A percentile compares a stretch with the other conserved stretches of the same genome.
Evolutionary conservation across 2,329 filamentous ascomycete genomes (phyloP).

Genomic region (Chrysoporthe cubensis): DNA sequence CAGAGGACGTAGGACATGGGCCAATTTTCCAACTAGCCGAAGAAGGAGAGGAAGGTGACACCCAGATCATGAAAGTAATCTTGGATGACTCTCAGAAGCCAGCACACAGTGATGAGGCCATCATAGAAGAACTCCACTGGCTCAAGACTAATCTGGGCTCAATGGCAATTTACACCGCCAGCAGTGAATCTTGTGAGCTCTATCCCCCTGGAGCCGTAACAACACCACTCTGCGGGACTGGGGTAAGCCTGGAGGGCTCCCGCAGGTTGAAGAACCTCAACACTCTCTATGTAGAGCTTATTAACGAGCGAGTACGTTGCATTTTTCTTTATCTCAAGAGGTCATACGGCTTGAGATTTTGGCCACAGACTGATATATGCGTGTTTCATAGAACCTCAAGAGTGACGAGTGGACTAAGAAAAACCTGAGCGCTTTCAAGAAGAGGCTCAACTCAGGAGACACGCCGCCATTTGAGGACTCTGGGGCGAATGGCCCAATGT

Average conservation of each 20-base stretch:
- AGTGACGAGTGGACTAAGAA: background rate
- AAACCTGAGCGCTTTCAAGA: background rate
- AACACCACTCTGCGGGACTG: constrained; percentile 9
- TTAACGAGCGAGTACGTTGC: background rate
- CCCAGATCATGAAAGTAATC: constrained; percentile 1
- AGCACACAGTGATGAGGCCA: constrained; percentile 13
- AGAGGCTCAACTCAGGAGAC: background rate
- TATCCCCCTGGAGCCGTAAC: constrained; percentile 10
- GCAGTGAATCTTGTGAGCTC: background rate
- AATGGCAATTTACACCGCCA: background rate
- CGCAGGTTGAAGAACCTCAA: background rate
- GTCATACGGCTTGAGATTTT: background rate
- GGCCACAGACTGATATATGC: background rate
- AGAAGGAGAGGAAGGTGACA: constrained; percentile 1
- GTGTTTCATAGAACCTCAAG: background rate
- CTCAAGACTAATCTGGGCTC: constrained; percentile 6
- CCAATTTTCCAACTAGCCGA: background rate
- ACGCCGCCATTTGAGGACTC: background rate
- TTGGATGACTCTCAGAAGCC: constrained; percentile 10
- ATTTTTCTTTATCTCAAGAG: background rate
- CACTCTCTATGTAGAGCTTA: background rate
- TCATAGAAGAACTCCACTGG: constrained; percentile 5
- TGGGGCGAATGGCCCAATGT: background rate
- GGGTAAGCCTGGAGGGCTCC: constrained; percentile 2
- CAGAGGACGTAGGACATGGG: background rate